These are phyloP conservation scores for Phytopythium sindhum DNA, from an alignment of 352 stramenopile genomes.

Conservation along the genomic window DNA sequence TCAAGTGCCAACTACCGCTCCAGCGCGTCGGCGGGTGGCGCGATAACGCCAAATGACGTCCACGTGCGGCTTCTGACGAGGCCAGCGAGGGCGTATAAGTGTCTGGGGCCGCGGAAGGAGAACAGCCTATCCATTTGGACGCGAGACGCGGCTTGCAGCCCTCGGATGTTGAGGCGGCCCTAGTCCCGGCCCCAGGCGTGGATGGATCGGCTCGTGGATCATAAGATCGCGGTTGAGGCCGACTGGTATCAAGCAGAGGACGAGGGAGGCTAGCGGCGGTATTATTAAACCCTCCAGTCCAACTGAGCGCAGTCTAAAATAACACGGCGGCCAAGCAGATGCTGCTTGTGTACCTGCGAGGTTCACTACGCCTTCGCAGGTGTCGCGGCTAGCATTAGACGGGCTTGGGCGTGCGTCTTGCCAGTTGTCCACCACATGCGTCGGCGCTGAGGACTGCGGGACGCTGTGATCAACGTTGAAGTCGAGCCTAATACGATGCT, in stretches of 20 bases:
- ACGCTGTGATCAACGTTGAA: neutral
- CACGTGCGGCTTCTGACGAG: neutral
- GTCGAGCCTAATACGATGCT: neutral
- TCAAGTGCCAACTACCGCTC: neutral
- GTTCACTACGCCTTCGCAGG: neutral
- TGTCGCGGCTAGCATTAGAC: neutral
- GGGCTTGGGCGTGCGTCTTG: neutral
- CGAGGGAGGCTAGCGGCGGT: neutral
- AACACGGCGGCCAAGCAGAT: neutral
- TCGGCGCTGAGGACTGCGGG: neutral
- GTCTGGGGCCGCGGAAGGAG: neutral
- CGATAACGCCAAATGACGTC: constrained; percentile 1
- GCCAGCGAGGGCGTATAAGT: constrained; percentile 4
- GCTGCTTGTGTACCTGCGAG: too few species aligned
- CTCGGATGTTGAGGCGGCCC: neutral
- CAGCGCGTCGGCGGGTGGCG: neutral
- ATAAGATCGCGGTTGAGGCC: neutral
- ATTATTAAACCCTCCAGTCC: neutral
- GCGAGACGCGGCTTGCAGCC: neutral
- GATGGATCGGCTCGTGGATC: neutral
- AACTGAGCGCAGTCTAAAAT: neutral
- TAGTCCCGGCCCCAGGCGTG: neutral
- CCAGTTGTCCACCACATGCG: neutral
- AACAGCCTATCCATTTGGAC: neutral
- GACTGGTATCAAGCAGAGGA: neutral